Evolutionary conservation across 257 asterid species (phyloP), one percentile per base, ranked within the genome.

Genomic region (Solanum bulbocastanum): DNA sequence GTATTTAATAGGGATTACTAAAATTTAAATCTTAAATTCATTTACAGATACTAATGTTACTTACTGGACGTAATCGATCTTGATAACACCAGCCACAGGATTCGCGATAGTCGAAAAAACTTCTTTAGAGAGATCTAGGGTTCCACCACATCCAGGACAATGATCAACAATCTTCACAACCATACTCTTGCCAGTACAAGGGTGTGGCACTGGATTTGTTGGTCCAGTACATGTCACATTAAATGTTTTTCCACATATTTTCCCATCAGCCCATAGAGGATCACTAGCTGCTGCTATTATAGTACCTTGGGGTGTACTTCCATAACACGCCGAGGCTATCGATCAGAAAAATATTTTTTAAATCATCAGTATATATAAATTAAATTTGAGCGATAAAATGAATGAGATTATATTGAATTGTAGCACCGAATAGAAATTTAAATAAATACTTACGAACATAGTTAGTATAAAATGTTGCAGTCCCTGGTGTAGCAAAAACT

Each of bases 401-500:
- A 33, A 72, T 30, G 52, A 44, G 52, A 44, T 44, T 44, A 44
- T 12, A 11, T 11, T 12, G 52, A 44, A 44, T 44, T 44, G 52
- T 3, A 44, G 52, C 52, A 44, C 0, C 52, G 52, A 44, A 12
- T 44, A 44, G 5, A 44, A 44, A 44, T 40, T 1, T 39, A 36
- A 37, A 32, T 10, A 23, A 39, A 39, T 18, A 72, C 92, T 83
- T 85, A 92, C 94, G 93, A 84, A 90, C 86, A 23, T 92, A 92
- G 66, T 3, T 83, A 13, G 91, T 84, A 60, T 92, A 92, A 87
- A 87, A 91, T 16, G 92, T 92, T 27, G 93, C 94, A 9, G 92
- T 92, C 79, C 94, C 93, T 10, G 91, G 88, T 62, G 75, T 84
- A 18, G 92, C 92, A 25, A 76, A 60, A 79, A 89, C 91, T 84